These are phyloP conservation scores for Leccinum sublutescens DNA, from an alignment of 768 basidiomycete species.

Conservation along the genomic window DNA sequence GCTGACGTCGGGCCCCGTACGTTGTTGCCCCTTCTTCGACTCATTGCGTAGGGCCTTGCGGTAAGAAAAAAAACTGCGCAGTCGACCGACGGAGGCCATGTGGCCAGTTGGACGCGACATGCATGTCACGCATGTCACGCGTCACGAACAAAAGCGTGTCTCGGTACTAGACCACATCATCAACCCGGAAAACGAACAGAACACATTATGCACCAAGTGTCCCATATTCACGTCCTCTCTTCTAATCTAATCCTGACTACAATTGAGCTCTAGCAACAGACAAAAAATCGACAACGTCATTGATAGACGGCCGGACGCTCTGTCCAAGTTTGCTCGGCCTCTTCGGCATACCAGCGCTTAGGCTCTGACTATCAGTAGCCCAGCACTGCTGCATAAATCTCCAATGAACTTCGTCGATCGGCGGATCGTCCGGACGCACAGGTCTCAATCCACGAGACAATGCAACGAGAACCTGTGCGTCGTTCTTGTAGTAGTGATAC, in stretches of 20 bases:
- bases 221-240: neutral
- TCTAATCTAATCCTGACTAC: neutral
- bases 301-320: constrained; percentile 9
- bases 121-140: neutral
- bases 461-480: constrained; percentile 23
- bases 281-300: constrained; percentile 23
- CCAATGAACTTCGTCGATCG: constrained; percentile 10
- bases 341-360: neutral
- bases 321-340: neutral
- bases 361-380: constrained; percentile 22
- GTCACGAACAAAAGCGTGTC: neutral
- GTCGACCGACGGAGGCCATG: neutral
- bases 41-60: constrained; percentile 16
- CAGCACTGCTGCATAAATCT: constrained; percentile 26
- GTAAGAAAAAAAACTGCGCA: constrained; percentile 15
- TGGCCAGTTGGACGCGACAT: neutral
- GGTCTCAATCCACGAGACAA: constrained; percentile 17
- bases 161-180: too few species aligned
- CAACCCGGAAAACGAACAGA: constrained; percentile 11
- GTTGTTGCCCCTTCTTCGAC: constrained; percentile 43
- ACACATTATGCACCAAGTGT: neutral
- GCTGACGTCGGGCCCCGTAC: constrained; percentile 83
- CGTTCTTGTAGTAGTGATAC: constrained; percentile 23
- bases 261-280: neutral
- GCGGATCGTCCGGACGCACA: constrained; percentile 1